Evolutionary conservation across 371 early-diverging fungal species (phyloP).

Genomic region (Syncephalastrum racemosum): DNA sequence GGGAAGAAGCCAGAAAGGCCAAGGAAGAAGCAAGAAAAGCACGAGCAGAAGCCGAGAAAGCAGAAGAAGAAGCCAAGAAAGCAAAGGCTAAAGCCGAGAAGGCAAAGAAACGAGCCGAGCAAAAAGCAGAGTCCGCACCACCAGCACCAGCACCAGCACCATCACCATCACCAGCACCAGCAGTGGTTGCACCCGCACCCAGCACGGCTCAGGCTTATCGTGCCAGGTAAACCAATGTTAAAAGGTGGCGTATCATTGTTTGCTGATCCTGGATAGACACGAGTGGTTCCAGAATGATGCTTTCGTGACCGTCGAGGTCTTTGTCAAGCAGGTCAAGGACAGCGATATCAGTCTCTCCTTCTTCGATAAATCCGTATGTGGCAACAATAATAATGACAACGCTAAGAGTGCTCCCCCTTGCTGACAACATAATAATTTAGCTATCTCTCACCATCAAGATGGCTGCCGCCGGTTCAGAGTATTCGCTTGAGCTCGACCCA

Average conservation of each 20-base stretch:
- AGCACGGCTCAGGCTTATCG: slow-evolving; percentile 13
- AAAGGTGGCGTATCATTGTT: background rate
- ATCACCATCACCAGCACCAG: background rate
- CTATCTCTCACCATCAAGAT: slow-evolving; percentile 79
- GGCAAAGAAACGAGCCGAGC: too few relatives aligned
- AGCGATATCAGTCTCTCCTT: slow-evolving; percentile 71
- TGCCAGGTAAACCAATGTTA: slow-evolving; percentile 12
- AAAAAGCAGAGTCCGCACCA: background rate
- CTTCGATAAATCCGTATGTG: slow-evolving; percentile 51
- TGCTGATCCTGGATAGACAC: slow-evolving; percentile 56
- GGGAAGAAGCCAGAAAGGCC: background rate
- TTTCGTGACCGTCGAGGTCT: slow-evolving; percentile 83
- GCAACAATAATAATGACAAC: background rate
- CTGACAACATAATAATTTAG: slow-evolving; percentile 14
- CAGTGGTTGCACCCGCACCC: slow-evolving; percentile 4
- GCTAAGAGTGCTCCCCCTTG: background rate
- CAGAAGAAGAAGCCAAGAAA: too few relatives aligned
- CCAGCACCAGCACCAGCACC: slow-evolving; percentile 8
- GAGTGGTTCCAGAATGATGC: slow-evolving; percentile 97
- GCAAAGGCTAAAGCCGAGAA: too few relatives aligned
- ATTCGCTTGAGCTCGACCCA: slow-evolving; percentile 81
- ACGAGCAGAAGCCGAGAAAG: too few relatives aligned
- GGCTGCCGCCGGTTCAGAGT: slow-evolving; percentile 70
- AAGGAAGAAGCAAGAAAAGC: too few relatives aligned
- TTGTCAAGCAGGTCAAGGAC: slow-evolving; percentile 82